Evolutionary conservation across 257 asterid species (phyloP).

Genomic region (Forsythia viridissima): DNA sequence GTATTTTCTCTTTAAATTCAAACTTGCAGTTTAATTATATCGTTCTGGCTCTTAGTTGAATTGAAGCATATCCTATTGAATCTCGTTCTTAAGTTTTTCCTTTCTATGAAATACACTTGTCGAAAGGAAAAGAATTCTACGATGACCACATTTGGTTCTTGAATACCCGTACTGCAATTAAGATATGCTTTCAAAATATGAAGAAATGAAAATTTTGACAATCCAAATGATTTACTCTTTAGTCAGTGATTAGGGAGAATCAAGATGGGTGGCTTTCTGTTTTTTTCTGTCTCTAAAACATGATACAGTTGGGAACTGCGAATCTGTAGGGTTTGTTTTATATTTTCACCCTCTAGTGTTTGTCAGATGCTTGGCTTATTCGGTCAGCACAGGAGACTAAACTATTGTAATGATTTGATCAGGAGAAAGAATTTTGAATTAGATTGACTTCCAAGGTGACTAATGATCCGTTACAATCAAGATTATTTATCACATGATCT

Average conservation of each 20-base stretch:
- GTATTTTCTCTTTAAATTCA: conserved; percentile 32
- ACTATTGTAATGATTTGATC: neutral
- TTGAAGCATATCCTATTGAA: neutral
- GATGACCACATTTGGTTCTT: neutral
- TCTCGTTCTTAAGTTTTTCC: neutral
- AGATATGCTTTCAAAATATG: neutral
- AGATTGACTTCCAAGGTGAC: neutral
- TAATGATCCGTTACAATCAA: neutral
- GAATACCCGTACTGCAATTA: neutral
- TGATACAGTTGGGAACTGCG: neutral
- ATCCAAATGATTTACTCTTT: neutral
- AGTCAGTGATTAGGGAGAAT: neutral
- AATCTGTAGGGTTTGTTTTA: neutral
- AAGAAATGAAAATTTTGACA: neutral
- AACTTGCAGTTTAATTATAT: neutral
- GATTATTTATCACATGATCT: neutral
- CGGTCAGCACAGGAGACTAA: neutral
- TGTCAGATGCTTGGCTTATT: neutral
- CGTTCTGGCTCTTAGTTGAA: neutral
- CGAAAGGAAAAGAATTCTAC: neutral
- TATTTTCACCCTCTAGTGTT: neutral
- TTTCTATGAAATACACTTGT: neutral
- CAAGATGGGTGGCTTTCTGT: neutral
- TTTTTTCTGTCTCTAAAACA: neutral
- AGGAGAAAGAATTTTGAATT: neutral